phyloP scores from a whole-genome alignment of 2,329 filamentous ascomycete genomes.

The Leptographium radiaticola region DNA sequence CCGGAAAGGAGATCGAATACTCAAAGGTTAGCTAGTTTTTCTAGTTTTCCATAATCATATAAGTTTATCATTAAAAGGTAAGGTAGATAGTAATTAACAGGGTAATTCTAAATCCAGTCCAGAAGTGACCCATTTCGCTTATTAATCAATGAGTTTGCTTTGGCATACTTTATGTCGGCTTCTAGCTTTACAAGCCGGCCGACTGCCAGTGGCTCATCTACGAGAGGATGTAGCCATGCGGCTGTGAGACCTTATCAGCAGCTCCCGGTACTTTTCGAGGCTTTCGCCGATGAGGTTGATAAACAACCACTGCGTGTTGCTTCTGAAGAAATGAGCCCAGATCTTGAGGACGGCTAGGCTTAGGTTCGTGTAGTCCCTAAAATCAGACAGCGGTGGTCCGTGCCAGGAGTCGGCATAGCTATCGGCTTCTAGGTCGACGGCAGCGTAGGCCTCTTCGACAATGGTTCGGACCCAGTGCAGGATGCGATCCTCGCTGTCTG shows the following conservation, averaged over 20 bases:
- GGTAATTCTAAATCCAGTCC: too few species aligned
- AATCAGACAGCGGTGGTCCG: slow-evolving; percentile 11
- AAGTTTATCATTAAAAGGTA: too few species aligned
- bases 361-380: slow-evolving; percentile 16
- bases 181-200: too few species aligned
- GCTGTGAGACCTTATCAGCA: slow-evolving; percentile 8
- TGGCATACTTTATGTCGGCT: too few species aligned
- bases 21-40: too few species aligned
- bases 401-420: slow-evolving; percentile 2
- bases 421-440: slow-evolving; percentile 22
- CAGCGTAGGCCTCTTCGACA: slow-evolving; percentile 27
- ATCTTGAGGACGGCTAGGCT: slow-evolving; percentile 28
- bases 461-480: slow-evolving; percentile 32
- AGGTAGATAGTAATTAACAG: too few species aligned
- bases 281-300: slow-evolving; percentile 31
- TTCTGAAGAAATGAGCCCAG: slow-evolving; percentile 32
- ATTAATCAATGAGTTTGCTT: too few species aligned
- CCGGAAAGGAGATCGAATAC: too few species aligned
- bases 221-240: too few species aligned
- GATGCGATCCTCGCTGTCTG: slow-evolving; percentile 28
- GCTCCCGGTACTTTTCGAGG: slow-evolving; percentile 22
- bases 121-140: too few species aligned
- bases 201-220: too few species aligned
- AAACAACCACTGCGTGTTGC: slow-evolving; percentile 34
- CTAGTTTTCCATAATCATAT: too few species aligned